phyloP scores from a whole-genome alignment of 148 eudicot species.

The Cornus controversa region DNA sequence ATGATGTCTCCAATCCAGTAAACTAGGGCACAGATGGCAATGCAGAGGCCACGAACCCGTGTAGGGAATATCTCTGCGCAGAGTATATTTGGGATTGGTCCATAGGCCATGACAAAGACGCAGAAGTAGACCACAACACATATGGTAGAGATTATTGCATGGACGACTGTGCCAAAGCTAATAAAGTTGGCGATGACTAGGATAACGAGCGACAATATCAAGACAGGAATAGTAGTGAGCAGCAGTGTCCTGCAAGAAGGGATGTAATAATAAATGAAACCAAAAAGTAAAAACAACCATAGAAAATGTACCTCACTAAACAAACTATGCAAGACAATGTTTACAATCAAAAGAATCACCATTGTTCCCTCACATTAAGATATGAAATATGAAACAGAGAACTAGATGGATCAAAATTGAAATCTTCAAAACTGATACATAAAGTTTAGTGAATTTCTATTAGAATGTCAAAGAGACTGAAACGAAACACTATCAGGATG shows the following conservation, averaged over 20 bases:
- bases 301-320: neutral
- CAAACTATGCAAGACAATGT: too few species aligned
- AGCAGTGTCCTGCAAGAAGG: conserved; percentile 58
- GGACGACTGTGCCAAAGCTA: conserved; percentile 40
- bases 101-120: conserved; percentile 75
- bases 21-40: conserved; percentile 73
- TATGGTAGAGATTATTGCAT: conserved; percentile 65
- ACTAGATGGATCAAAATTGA: too few species aligned
- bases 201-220: conserved; percentile 51
- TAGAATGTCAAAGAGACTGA: too few species aligned
- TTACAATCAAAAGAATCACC: too few species aligned
- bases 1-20: conserved; percentile 76
- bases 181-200: conserved; percentile 45
- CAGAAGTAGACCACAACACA: conserved; percentile 87
- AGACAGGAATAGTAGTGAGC: conserved; percentile 68
- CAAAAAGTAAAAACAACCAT: neutral
- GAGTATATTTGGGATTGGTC: conserved; percentile 88
- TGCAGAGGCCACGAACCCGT: conserved; percentile 91
- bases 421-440: too few species aligned
- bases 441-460: too few species aligned
- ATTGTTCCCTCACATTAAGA: neutral
- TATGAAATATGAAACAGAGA: too few species aligned
- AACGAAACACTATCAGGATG: too few species aligned
- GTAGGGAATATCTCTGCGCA: conserved; percentile 97
- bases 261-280: neutral